Evolutionary conservation across 495 filamentous ascomycete genomes (phyloP), one percentile per base, ranked within the genome.

Genomic region (Hamigera avellanea): DNA sequence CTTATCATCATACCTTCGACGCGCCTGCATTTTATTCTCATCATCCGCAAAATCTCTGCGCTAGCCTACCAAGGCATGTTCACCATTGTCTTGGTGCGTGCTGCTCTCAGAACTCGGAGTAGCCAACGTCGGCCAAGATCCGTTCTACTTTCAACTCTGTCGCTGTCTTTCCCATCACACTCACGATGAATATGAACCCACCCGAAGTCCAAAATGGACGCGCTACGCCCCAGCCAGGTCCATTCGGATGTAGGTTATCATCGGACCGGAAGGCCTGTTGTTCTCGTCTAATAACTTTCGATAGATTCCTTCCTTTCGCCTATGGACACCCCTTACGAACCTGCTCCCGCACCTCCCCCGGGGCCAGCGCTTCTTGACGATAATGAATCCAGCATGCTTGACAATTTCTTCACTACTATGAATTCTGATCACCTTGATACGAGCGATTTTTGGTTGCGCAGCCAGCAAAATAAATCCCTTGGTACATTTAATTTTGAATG

Each of bases 351-450:
- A 25, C 71, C 70, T 28, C 69, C 76, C 14, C 68, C 70, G 2
- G 76, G 76, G 8, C 69, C 68, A 17, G 68, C 76, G 23, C 60
- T 80, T 32, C 67, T 80, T 41, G 69, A 74, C 39, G 70, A 76
- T 45, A 67, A 67, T 37, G 76, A 81, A 48, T 70, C 64, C 26
- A 73, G 66, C 40, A 66, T 76, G 54, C 61, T 80, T n/a, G 66
- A 69, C 19, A 67, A 57, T 41, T 81, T 80, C 55, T 78, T 80
- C 50, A 72, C 70, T 33, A 72, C 66, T 14, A 61, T 79, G 49
- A 69, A 69, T 36, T 58, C 69, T 1, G 68, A 72, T 33, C 62
- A 67, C n/a, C 70, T 75, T 34, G 41, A 48, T 19, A 48, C 64
- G 18, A 62, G 59, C 31, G 65, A 69, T 13, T 67, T 67, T 33